Percentiles rank a stretch among this genome's conserved stretches.
These are phyloP conservation scores for Capsella rubella DNA, from an alignment of 441 rosid species.

Conservation along the genomic window DNA sequence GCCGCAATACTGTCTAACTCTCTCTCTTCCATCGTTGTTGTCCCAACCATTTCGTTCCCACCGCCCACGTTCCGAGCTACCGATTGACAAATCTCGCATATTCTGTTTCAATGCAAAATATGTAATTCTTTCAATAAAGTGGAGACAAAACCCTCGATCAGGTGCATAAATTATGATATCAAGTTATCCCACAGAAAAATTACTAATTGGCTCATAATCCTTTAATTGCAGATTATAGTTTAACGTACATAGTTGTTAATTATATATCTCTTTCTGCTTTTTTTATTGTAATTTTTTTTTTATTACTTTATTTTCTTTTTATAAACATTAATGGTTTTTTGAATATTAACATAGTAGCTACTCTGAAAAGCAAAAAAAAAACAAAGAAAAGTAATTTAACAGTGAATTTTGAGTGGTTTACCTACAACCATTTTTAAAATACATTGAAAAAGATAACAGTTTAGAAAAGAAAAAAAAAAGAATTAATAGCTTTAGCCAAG, in stretches of 20 bases:
- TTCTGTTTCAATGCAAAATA: conserved; percentile 50
- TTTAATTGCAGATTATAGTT: neutral
- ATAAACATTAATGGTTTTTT: neutral
- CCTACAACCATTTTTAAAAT: neutral
- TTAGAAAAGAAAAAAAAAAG: neutral
- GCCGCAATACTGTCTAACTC: conserved; percentile 45
- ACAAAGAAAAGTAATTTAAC: neutral
- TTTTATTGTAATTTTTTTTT: neutral
- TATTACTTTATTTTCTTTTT: neutral
- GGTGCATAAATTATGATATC: neutral
- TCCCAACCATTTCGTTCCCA: conserved; percentile 46
- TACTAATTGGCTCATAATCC: neutral
- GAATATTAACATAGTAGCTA: neutral
- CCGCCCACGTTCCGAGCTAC: conserved; percentile 63
- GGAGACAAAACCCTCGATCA: neutral
- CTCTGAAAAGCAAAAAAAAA: neutral
- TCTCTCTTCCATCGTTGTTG: conserved; percentile 37
- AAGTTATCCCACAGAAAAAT: neutral
- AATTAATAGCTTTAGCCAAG: neutral
- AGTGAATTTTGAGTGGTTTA: conserved; percentile 21
- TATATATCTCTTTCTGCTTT: neutral
- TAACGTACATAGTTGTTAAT: too few relatives aligned
- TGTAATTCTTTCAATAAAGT: neutral
- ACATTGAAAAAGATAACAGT: neutral
- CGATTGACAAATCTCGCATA: conserved; percentile 77